phyloP scores from a whole-genome alignment of 2,329 filamentous ascomycete species.

The Massarina eburnea region DNA sequence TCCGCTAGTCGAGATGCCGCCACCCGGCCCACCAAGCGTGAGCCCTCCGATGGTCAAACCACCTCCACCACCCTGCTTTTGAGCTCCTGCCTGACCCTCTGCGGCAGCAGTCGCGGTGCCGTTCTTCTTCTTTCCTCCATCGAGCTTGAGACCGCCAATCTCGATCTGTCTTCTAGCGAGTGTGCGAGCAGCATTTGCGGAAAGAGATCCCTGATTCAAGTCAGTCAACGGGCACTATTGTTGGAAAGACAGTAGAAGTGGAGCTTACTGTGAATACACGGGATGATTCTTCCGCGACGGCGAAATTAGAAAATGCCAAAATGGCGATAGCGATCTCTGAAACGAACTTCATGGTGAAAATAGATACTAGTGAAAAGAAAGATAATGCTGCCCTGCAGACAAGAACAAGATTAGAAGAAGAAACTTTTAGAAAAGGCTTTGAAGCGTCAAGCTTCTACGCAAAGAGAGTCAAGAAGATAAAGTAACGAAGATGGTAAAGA shows the following conservation, averaged over 20 bases:
- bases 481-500: background rate
- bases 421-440: conserved; percentile 7
- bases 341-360: conserved; percentile 27
- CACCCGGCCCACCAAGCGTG: conserved; percentile 32
- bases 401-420: conserved; percentile 8
- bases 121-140: conserved; percentile 5
- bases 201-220: conserved; percentile 13
- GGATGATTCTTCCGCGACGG: conserved; percentile 20
- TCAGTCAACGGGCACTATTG: background rate
- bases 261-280: conserved; percentile 23
- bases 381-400: conserved; percentile 11
- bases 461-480: conserved; percentile 3
- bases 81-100: conserved; percentile 4
- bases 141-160: conserved; percentile 17
- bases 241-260: background rate
- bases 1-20: conserved; percentile 28
- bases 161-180: conserved; percentile 20
- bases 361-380: conserved; percentile 3
- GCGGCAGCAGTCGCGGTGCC: background rate
- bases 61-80: conserved; percentile 16
- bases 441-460: conserved; percentile 14
- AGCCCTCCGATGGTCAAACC: conserved; percentile 29
- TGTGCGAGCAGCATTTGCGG: conserved; percentile 13
- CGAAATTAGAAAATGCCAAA: conserved; percentile 24
- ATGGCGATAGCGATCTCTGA: conserved; percentile 18